Evolutionary conservation across 2,329 filamentous ascomycete genomes (phyloP), one percentile per base, ranked within the genome.

Genomic region (Ascosphaera aggregata): DNA sequence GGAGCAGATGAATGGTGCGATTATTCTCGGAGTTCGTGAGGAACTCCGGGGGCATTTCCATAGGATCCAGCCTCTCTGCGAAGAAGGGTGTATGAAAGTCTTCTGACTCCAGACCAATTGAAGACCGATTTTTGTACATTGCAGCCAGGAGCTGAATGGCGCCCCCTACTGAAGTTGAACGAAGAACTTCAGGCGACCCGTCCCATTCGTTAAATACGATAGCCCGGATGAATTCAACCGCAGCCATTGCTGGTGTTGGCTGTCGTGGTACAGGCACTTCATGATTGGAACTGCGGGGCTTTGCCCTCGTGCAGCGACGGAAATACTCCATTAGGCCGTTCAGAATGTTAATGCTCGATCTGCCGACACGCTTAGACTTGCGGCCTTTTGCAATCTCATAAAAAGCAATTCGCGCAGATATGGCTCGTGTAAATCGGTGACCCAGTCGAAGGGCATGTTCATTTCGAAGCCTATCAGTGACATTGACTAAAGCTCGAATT

Each of bases 201-300:
- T 86, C 69, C 85, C 85, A 94, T 44, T 80, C 73, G 40, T 74
- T 71, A 35, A 91, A 58, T 49, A 93, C 69, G 1, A 89, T 66
- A 0, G 76, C 73, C 42, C 78, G 52, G 22, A 63, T 48, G 58
- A 58, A 62, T 42, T 62, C 59, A 16, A 60, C 48, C 19, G 60
- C 54, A 11, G 61, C 44, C 11, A 53, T 51, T 7, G 53, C 45
- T 3, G 52, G 45, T 22, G 47, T 50, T 13, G 50, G 47, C 5
- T 44, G 43, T n/a, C 45, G 46, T 18, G 11, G 11, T 11, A 7
- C 22, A 27, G 22, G 22, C 11, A 11, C 11, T 5, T 27, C 22
- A 7, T 5, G 11, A 7, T 5, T 32, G 38, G 27, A 16, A 16
- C 9, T 5, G 8, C 18, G 5, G 22, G 18, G 16, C 31, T 13